phyloP scores from a whole-genome alignment of 1,139 yeast species.

The Taiozyma sp. region DNA sequence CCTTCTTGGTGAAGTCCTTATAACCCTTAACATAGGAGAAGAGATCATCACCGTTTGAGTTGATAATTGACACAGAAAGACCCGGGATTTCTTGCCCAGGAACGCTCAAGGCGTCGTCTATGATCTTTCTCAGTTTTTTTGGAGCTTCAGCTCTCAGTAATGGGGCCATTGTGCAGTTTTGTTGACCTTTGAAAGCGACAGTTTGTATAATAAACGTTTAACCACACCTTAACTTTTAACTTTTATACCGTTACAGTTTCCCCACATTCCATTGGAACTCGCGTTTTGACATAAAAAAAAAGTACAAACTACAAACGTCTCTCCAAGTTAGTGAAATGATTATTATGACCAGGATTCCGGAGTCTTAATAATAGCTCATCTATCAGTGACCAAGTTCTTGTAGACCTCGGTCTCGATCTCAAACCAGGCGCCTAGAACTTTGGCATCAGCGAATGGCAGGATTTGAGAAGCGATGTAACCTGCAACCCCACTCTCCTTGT shows the following conservation, averaged over 20 bases:
- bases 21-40: slow-evolving; percentile 18
- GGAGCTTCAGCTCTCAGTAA: slow-evolving; percentile 2
- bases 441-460: slow-evolving; percentile 28
- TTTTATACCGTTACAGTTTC: background rate
- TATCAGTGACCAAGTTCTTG: background rate
- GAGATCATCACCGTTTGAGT: slow-evolving; percentile 12
- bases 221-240: too few species aligned
- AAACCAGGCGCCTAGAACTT: slow-evolving; percentile 19
- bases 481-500: slow-evolving; percentile 29
- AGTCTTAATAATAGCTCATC: background rate
- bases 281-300: background rate
- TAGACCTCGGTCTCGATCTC: slow-evolving; percentile 26
- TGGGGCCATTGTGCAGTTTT: background rate
- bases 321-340: too few species aligned
- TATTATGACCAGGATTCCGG: too few species aligned
- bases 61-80: slow-evolving; percentile 10
- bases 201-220: too few species aligned
- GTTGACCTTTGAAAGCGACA: too few species aligned
- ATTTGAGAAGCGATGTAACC: slow-evolving; percentile 30
- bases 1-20: slow-evolving; percentile 18
- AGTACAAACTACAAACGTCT: too few species aligned
- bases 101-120: slow-evolving; percentile 2
- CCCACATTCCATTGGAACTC: background rate
- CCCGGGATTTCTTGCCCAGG: slow-evolving; percentile 9
- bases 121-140: background rate